A percentile compares a stretch with the other conserved stretches of the same genome.
Evolutionary conservation across 805 yeast species (phyloP).

Genomic region (Candida chauliodis): DNA sequence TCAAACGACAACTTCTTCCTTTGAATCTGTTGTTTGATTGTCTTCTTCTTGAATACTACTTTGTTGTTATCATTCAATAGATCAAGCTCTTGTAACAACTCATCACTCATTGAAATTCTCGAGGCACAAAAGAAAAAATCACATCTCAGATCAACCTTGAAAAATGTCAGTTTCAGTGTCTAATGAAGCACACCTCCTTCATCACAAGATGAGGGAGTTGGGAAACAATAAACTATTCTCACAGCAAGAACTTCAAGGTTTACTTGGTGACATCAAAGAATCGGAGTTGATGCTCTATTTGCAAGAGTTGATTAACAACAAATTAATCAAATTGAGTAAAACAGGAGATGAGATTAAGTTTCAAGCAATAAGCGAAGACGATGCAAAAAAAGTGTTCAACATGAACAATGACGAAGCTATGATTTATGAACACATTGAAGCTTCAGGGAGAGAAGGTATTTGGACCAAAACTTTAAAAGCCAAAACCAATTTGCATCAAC

Average conservation of each 20-base stretch:
- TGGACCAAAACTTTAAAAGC: constrained; percentile 93
- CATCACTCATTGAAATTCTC: constrained; percentile 1
- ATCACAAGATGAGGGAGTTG: constrained; percentile 57
- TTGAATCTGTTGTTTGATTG: constrained; percentile 2
- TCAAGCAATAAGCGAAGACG: constrained; percentile 67
- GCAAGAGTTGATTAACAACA: constrained; percentile 51
- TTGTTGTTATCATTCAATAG: background rate
- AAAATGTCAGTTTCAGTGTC: constrained; percentile 31
- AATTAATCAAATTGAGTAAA: constrained; percentile 66
- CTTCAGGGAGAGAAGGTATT: constrained; percentile 90
- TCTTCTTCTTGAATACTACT: constrained; percentile 10
- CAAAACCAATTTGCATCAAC: constrained; percentile 85
- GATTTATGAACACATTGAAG: constrained; percentile 88
- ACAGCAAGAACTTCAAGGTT: constrained; percentile 63
- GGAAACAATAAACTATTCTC: constrained; percentile 51
- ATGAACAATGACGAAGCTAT: constrained; percentile 88
- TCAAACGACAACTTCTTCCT: constrained; percentile 14
- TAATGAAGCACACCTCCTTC: constrained; percentile 54
- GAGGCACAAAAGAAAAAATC: constrained; percentile 3
- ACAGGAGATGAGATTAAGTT: constrained; percentile 66
- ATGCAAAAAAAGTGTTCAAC: constrained; percentile 70
- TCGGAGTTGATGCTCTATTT: constrained; percentile 45
- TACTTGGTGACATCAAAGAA: constrained; percentile 39
- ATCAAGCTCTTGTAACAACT: background rate
- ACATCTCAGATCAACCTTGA: constrained; percentile 1